These are phyloP conservation scores for Exsudoporus frostii DNA, from an alignment of 768 basidiomycete genomes.

Conservation along the genomic window DNA sequence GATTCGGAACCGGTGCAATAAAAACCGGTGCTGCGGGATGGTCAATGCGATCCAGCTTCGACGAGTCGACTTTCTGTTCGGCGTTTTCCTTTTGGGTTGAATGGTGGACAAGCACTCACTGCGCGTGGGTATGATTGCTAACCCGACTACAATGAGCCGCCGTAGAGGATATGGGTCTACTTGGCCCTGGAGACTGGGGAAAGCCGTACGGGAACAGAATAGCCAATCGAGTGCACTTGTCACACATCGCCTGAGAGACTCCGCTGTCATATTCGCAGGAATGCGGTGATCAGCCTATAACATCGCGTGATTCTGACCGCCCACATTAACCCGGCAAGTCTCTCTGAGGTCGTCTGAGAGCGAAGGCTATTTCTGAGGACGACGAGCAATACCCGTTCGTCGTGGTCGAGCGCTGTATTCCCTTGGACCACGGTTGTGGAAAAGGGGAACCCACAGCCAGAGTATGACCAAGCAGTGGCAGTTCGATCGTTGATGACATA, in stretches of 20 bases:
- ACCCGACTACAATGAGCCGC: not conserved
- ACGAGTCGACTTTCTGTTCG: not conserved
- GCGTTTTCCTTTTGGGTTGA: not conserved
- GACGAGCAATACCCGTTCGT: not conserved
- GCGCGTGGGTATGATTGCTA: not conserved
- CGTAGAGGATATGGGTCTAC: not conserved
- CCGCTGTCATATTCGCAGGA: conserved; percentile 8
- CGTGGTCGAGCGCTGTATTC: too few relatives aligned
- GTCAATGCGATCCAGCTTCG: too few relatives aligned
- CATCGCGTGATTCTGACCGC: not conserved
- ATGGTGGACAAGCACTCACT: not conserved
- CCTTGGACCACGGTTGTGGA: conserved; percentile 17
- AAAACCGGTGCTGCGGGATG: too few relatives aligned
- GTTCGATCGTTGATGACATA: conserved; percentile 11
- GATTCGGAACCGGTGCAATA: too few relatives aligned
- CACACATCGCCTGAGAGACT: conserved; percentile 15
- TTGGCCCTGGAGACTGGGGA: not conserved
- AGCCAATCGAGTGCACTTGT: conserved; percentile 1
- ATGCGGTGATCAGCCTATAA: not conserved
- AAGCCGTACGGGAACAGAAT: not conserved
- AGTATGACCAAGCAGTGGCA: conserved; percentile 21
- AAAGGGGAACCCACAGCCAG: not conserved
- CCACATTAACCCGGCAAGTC: not conserved
- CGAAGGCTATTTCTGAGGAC: conserved; percentile 10
- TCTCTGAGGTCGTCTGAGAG: conserved; percentile 1